Percentiles rank a stretch among this genome's conserved stretches.
Evolutionary conservation across 2,329 filamentous ascomycete genomes (phyloP).

Genomic region (Piedraia hortae): DNA sequence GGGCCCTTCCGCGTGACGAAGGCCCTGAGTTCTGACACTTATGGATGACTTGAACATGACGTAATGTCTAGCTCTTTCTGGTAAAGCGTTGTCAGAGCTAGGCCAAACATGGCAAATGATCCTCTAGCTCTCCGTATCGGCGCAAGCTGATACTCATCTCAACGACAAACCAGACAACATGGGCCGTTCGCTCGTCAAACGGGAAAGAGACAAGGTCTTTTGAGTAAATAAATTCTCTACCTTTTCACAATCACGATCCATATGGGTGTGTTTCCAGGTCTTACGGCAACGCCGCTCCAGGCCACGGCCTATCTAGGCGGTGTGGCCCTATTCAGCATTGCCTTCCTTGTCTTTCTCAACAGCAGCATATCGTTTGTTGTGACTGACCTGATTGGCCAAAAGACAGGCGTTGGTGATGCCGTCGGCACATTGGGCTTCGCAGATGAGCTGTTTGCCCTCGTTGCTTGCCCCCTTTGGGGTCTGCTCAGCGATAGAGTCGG

Average conservation of each 20-base stretch:
- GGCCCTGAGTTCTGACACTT: too few relatives aligned
- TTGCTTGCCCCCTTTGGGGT: slow-evolving; percentile 60
- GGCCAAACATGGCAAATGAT: too few relatives aligned
- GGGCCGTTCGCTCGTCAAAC: too few relatives aligned
- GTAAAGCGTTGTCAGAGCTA: too few relatives aligned
- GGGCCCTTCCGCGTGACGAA: too few relatives aligned
- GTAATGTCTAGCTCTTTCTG: too few relatives aligned
- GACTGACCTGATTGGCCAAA: slow-evolving; percentile 52
- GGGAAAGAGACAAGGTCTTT: too few relatives aligned
- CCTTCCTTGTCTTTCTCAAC: slow-evolving; percentile 74
- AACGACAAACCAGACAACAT: too few relatives aligned
- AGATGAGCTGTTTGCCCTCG: slow-evolving; percentile 55
- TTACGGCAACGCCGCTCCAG: slow-evolving; percentile 30
- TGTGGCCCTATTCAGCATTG: slow-evolving; percentile 65
- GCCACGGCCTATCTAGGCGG: slow-evolving; percentile 47
- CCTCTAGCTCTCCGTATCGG: too few relatives aligned
- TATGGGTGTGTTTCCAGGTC: slow-evolving; percentile 10
- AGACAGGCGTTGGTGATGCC: slow-evolving; percentile 45
- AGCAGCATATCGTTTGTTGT: slow-evolving; percentile 63
- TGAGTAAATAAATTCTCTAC: too few relatives aligned
- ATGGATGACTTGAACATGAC: too few relatives aligned
- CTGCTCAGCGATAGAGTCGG: slow-evolving; percentile 50
- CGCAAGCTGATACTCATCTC: too few relatives aligned
- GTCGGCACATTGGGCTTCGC: slow-evolving; percentile 66
- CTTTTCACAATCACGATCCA: slow-evolving; percentile 6